phyloP scores from a whole-genome alignment of 2,329 filamentous ascomycete genomes.

The Botrytis sinoallii region DNA sequence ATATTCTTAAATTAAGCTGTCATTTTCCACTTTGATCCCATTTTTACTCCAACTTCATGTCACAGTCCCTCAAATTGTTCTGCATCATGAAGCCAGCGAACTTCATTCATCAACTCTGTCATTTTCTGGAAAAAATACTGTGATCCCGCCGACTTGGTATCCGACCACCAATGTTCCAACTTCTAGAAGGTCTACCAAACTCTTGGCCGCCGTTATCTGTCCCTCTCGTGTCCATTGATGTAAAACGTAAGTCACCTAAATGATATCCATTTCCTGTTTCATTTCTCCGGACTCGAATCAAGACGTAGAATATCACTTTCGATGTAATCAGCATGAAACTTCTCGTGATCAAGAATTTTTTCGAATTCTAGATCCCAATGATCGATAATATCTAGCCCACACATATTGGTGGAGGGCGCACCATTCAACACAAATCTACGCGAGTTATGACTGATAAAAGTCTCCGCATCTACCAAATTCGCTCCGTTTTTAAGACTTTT shows the following conservation, averaged over 20 bases:
- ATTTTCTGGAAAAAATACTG: neutral
- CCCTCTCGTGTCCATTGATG: slow-evolving; percentile 44
- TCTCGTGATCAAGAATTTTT: slow-evolving; percentile 39
- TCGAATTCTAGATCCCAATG: slow-evolving; percentile 40
- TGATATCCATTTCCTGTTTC: slow-evolving; percentile 42
- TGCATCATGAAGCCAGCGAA: slow-evolving; percentile 13
- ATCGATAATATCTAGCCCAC: slow-evolving; percentile 37
- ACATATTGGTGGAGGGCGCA: slow-evolving; percentile 35
- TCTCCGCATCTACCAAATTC: slow-evolving; percentile 31
- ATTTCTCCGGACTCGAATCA: slow-evolving; percentile 33
- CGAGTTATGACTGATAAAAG: slow-evolving; percentile 41
- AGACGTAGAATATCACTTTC: slow-evolving; percentile 33
- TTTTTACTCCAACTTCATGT: slow-evolving; percentile 13
- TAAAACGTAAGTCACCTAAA: slow-evolving; percentile 43
- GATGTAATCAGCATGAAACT: slow-evolving; percentile 37
- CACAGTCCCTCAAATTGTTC: slow-evolving; percentile 16
- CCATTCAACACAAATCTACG: slow-evolving; percentile 39
- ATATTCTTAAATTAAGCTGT: neutral
- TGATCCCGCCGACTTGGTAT: neutral
- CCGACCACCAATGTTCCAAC: slow-evolving; percentile 12
- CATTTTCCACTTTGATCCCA: slow-evolving; percentile 19
- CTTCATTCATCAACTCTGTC: neutral
- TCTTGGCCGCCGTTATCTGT: slow-evolving; percentile 31
- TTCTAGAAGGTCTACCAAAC: slow-evolving; percentile 7
- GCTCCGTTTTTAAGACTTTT: neutral